Evolutionary conservation across 108 stramenopile species (phyloP).

Genomic region (Seminavis robusta): DNA sequence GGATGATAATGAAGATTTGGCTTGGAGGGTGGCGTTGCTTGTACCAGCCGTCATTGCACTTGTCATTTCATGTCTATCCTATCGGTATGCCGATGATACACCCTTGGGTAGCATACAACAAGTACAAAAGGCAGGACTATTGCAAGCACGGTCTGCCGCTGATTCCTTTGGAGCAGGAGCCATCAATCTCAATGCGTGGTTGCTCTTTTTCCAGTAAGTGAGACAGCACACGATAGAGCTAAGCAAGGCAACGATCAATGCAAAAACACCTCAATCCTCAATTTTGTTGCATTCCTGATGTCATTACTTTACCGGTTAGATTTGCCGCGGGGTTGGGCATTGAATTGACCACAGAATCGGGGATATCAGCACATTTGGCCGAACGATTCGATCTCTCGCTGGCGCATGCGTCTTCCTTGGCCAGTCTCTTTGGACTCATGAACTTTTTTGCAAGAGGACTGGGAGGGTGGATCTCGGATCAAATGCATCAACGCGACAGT

Average conservation of each 20-base stretch:
- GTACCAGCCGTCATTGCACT: conserved; percentile 74
- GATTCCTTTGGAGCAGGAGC: conserved; percentile 66
- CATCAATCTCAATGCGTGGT: conserved; percentile 86
- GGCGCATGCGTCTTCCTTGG: conserved; percentile 71
- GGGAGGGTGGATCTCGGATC: conserved; percentile 56
- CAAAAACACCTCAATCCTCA: too few species aligned
- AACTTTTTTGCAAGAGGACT: conserved; percentile 74
- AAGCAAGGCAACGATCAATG: too few species aligned
- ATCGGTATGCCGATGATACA: conserved; percentile 69
- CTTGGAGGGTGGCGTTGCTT: conserved; percentile 80
- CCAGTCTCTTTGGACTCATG: conserved; percentile 71
- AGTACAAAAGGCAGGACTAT: conserved; percentile 75
- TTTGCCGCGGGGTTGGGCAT: conserved; percentile 95
- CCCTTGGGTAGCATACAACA: conserved; percentile 86
- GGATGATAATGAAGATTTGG: conserved; percentile 63
- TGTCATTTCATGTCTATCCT: conserved; percentile 39
- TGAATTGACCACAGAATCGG: conserved; percentile 90
- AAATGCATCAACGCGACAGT: conserved; percentile 55
- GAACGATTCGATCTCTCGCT: conserved; percentile 65
- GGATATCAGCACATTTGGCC: conserved; percentile 77
- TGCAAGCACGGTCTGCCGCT: conserved; percentile 59
- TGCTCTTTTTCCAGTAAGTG: conserved; percentile 86
- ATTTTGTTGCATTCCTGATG: too few species aligned
- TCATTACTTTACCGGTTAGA: too few species aligned
- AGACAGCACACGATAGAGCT: too few species aligned